Conservation (phyloP, 2,329 filamentous ascomycete species). For the Elsinoe fawcettii region DNA sequence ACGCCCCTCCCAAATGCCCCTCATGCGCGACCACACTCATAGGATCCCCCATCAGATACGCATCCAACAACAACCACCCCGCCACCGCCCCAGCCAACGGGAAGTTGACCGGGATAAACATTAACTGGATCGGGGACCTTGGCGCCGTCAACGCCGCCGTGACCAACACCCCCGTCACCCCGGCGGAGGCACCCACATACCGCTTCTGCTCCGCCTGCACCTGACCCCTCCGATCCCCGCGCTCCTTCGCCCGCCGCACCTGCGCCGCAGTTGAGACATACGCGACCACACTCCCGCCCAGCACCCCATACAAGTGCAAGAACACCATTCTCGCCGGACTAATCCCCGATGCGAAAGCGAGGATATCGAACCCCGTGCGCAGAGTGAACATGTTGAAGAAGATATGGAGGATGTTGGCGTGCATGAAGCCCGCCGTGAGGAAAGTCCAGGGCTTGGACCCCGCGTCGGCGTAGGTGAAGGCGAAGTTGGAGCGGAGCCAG, state of each 20-base stretch:
- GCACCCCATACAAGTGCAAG: neutral
- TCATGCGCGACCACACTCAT: slow-evolving; percentile 12
- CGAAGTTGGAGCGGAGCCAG: slow-evolving; percentile 11
- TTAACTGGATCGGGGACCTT: slow-evolving; percentile 11
- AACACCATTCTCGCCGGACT: neutral
- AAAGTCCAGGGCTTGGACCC: slow-evolving; percentile 1
- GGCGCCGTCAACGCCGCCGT: slow-evolving; percentile 4
- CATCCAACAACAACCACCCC: slow-evolving; percentile 11
- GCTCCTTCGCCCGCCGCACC: neutral
- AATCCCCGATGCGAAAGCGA: neutral
- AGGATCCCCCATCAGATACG: neutral
- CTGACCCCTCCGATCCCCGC: neutral
- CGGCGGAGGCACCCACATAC: slow-evolving; percentile 11
- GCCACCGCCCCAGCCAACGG: slow-evolving; percentile 7
- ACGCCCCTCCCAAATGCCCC: slow-evolving; percentile 12
- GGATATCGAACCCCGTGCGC: slow-evolving; percentile 2
- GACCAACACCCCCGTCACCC: slow-evolving; percentile 9
- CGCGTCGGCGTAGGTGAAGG: slow-evolving; percentile 1
- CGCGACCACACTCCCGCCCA: slow-evolving; percentile 3
- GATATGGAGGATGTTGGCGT: slow-evolving; percentile 9
- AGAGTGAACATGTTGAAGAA: slow-evolving; percentile 15
- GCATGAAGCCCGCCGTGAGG: slow-evolving; percentile 13
- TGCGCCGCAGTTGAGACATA: neutral
- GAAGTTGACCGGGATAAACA: slow-evolving; percentile 9
- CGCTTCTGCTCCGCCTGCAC: slow-evolving; percentile 2